Evolutionary conservation across 441 rosid genomes (phyloP).

Genomic region (Croton laevigatus): DNA sequence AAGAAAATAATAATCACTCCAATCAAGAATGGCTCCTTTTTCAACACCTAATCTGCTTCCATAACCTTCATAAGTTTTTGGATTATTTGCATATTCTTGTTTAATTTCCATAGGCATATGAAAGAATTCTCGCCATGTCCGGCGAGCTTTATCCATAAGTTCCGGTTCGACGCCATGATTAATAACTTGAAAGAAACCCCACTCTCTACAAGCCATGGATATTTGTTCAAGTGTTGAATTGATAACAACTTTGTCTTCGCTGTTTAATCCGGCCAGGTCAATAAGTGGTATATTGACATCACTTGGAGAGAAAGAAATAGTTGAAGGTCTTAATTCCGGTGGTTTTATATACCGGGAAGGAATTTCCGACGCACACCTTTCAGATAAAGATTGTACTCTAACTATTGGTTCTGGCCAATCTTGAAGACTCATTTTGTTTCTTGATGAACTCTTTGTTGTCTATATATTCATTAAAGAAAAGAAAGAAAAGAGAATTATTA

Average conservation of each 20-base stretch:
- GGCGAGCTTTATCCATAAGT: slow-evolving; percentile 57
- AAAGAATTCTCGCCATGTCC: slow-evolving; percentile 70
- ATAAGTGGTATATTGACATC: slow-evolving; percentile 60
- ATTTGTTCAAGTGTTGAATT: slow-evolving; percentile 26
- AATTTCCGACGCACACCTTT: slow-evolving; percentile 39
- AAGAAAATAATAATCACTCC: slow-evolving; percentile 84
- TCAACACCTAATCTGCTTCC: slow-evolving; percentile 78
- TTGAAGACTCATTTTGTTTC: slow-evolving; percentile 22
- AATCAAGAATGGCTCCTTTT: slow-evolving; percentile 81
- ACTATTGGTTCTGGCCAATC: slow-evolving; percentile 86
- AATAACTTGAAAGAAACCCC: slow-evolving; percentile 87
- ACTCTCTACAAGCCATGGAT: slow-evolving; percentile 54
- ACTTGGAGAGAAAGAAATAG: not conserved
- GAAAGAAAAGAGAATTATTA: not conserved
- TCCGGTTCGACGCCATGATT: slow-evolving; percentile 69
- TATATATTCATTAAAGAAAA: not conserved
- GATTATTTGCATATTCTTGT: slow-evolving; percentile 57
- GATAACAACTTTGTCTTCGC: slow-evolving; percentile 17
- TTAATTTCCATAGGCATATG: slow-evolving; percentile 58
- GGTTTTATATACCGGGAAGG: slow-evolving; percentile 72
- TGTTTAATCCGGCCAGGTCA: slow-evolving; percentile 47
- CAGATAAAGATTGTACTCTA: slow-evolving; percentile 79
- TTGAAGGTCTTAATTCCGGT: slow-evolving; percentile 39
- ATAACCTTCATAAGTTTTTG: slow-evolving; percentile 79
- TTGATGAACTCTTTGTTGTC: not conserved